phyloP scores from a whole-genome alignment of 176 grass and related monocot species.

The Ensete glaucum region DNA sequence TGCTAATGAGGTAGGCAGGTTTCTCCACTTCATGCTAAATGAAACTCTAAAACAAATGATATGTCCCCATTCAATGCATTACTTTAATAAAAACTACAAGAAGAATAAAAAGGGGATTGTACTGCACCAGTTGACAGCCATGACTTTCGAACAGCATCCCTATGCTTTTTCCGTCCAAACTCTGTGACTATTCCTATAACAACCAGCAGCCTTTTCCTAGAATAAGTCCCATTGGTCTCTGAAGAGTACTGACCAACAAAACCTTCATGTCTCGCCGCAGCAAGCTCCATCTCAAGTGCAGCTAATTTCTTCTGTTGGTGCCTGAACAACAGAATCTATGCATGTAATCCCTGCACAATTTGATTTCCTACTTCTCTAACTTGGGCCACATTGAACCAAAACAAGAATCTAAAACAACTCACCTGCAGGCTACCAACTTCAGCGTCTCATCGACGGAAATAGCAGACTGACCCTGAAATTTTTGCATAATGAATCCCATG shows the following conservation, averaged over 20 bases:
- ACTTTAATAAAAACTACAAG: background rate
- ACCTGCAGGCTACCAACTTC: constrained; percentile 96
- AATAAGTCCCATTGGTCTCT: constrained; percentile 54
- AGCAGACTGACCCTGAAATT: constrained; percentile 55
- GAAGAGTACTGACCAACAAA: constrained; percentile 71
- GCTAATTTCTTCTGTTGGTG: constrained; percentile 83
- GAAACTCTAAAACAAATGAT: too few species aligned
- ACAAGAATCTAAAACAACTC: constrained; percentile 18
- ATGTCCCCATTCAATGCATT: too few species aligned
- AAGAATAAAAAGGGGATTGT: background rate
- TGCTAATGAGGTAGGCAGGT: too few species aligned
- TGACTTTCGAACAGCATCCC: constrained; percentile 85
- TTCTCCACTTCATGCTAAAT: too few species aligned
- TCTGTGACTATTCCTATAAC: constrained; percentile 87
- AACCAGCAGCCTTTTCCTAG: constrained; percentile 52
- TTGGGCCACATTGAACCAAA: background rate
- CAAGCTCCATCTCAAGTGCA: constrained; percentile 87
- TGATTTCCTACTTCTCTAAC: constrained; percentile 2
- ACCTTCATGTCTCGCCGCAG: constrained; percentile 61
- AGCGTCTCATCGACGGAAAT: constrained; percentile 91
- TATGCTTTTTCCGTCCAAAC: constrained; percentile 78
- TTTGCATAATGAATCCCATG: background rate
- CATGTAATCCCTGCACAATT: background rate
- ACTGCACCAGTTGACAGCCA: constrained; percentile 85
- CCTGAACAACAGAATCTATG: constrained; percentile 34